Evolutionary conservation across 768 basidiomycete species (phyloP).

Genomic region (Pisolithus tinctorius): DNA sequence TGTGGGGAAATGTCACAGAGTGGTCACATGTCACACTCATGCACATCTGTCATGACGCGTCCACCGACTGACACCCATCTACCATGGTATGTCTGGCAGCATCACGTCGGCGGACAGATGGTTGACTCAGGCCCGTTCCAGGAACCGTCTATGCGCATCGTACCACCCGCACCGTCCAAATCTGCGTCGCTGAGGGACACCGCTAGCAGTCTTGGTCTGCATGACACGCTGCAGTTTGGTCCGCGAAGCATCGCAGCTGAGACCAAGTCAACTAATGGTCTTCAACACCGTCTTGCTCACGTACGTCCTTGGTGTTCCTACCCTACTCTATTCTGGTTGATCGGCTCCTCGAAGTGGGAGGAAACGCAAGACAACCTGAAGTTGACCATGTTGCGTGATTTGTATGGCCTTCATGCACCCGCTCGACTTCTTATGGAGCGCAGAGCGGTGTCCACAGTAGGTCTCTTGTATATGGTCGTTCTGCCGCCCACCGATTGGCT

Average conservation of each 20-base stretch:
- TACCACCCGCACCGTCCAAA: slow-evolving; percentile 49
- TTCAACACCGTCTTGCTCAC: slow-evolving; percentile 71
- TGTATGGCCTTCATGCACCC: slow-evolving; percentile 84
- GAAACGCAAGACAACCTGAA: slow-evolving; percentile 85
- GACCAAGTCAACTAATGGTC: slow-evolving; percentile 48
- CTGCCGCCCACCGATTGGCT: not conserved
- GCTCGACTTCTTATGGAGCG: slow-evolving; percentile 92
- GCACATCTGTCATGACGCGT: slow-evolving; percentile 13
- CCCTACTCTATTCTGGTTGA: not conserved
- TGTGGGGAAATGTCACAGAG: slow-evolving; percentile 20
- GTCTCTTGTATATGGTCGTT: slow-evolving; percentile 18
- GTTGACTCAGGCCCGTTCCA: slow-evolving; percentile 10
- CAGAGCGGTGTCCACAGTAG: slow-evolving; percentile 70
- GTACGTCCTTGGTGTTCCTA: slow-evolving; percentile 36
- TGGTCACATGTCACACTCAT: slow-evolving; percentile 15
- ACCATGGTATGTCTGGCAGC: slow-evolving; percentile 16
- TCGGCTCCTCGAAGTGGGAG: slow-evolving; percentile 64
- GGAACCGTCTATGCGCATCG: slow-evolving; percentile 54
- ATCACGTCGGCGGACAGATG: not conserved
- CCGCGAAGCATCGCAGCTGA: slow-evolving; percentile 75
- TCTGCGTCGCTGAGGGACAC: slow-evolving; percentile 62
- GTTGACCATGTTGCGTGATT: slow-evolving; percentile 76
- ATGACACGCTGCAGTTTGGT: slow-evolving; percentile 85
- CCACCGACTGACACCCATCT: not conserved
- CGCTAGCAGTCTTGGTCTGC: slow-evolving; percentile 71